Evolutionary conservation across 306 rosid species (phyloP), one percentile per base, ranked within the genome.

Genomic region (Vigna nakashimae): DNA sequence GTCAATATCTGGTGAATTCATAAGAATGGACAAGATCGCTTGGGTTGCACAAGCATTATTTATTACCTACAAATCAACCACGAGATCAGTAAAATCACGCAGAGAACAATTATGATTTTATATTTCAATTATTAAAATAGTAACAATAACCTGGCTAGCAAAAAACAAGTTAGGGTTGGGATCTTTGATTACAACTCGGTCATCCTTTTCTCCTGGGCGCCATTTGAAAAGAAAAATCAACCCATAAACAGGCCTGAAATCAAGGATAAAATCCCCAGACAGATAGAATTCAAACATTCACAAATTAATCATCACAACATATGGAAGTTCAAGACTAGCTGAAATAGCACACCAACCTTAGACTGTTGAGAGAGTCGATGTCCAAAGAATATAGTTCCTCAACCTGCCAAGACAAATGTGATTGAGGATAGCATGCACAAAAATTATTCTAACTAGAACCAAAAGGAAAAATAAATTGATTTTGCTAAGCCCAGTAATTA

Each of bases 11-110:
- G 86, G 88, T 62, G 96, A 92, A 86, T 96, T 96, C 91, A 96
- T 26, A 73, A 96, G 94, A 85, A 96, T 96, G 71, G 99, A 96
- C 88, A 96, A 83, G 82, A 96, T 96, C 10, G 99, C 99, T 85
- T 96, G 98, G 71, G 97, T 96, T 71, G 99, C 99, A 86, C 99
- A 96, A 65, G 99, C 99, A 87, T 96, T 96, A 74, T 92, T 96
- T 51, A 96, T 96, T 28, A 92, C 99, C 99, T 96, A 74, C 74
- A 73, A 63, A 57, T 34, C 49, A 17, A 71, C 30, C 14, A 30
- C 13, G 20, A 55, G 50, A 73, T 79, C 26, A 87, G 78, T 49
- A 77, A 75, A 51, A 69, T n/a, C 32, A 55, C 18, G 55, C 66
- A 75, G 64, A 77, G 45, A 52, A 36, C 26, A 38, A 24, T 42